Base-by-base conservation (phyloP, 257 asterid genomes). In the Lycium barbarum region DNA sequence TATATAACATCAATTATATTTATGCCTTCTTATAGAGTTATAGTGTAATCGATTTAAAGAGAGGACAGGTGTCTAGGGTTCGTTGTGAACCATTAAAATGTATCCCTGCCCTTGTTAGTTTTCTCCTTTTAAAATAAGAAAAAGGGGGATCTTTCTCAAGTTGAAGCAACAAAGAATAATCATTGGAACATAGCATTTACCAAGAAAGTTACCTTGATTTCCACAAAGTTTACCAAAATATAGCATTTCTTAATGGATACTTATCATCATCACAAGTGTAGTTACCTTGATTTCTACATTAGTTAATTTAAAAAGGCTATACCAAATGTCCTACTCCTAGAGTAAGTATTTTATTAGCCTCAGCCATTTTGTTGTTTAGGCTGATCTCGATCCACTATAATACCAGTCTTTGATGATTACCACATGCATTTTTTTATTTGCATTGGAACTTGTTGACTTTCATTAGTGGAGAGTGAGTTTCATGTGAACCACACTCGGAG, bases 151-250 rank as follows among this genome's bases (percentile, higher is more conserved):
- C 43, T 65, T 15, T 22, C 54, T 74, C 66, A 20, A 81, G 53
- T 84, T 87, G 74, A 80, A 79, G 79, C 58, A 81, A 79, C 80
- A 67, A 43, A 55, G 18, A 38, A 72, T 83, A 36, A 79, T 66
- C 53, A 84, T 79, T 68, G 18, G 79, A 73, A 72, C 82, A 70
- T 43, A 49, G 15, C 86, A 80, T 40, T 76, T 86, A 72, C 80
- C 83, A 63, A 80, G 62, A 84, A 62, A 65, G 53, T 84, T 47
- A 67, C 84, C 86, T 88, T 84, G 59, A 86, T 86, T 81, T 86
- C 70, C 58, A 53, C 86, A 68, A 88, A 45, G 18, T 76, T 38
- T 57, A 7, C 35, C 59, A 15, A 4, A 1, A 45, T 58, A 51
- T 55, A 74, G 35, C 33, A 58, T 73, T 49, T 80, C 66, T 79